Base-by-base conservation (phyloP, 768 basidiomycete genomes). In the Gelatoporia subvermispora region DNA sequence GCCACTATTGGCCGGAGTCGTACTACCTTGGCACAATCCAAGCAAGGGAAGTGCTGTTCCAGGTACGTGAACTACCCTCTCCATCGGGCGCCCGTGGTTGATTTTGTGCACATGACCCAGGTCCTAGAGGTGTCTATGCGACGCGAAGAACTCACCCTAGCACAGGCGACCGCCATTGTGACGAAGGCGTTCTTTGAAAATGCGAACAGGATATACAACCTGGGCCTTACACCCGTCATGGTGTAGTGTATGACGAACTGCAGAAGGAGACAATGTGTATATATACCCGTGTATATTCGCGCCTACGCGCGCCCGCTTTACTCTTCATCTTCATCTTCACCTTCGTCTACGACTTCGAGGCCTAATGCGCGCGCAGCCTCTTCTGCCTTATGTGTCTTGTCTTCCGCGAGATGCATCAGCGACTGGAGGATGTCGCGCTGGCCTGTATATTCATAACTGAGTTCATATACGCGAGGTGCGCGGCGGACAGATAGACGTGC, bases 1-100 rank as follows among this genome's bases (percentile, higher is more conserved):
- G 77, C 8, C 79, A 81, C 56, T 80, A 82, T 77, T 88, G 84
- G 79, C 88, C 88, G 3, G 88, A 89, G 60, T 74, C 78, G 0
- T 91, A 77, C 57, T 88, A 88, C 60, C 70, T 90, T 11, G 85
- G 79, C 3, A 74, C 71, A 5, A 39, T 75, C 1, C 88, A 90
- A 66, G 78, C 84, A 3, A 75, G 88, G 21, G 61, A 78, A 35
- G 80, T 73, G 0, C 65, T 91, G 25, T 84, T 70, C 50, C 71
- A 79, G 51, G 87, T 85, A 49, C 41, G 69, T 7, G 7, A 31
- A 7, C 28, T 31, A 7, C 28, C 28, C 13, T 31, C 28, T 13
- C 28, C 28, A 13, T 31, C 13, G 28, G 7, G 13, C 28, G 5
- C 28, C 7, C 17, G 9, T 17, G 4, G 13, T 15, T 15, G 22